Evolutionary conservation across 768 basidiomycete genomes (phyloP), one percentile per base, ranked within the genome.

Genomic region (Floccularia luteovirens): DNA sequence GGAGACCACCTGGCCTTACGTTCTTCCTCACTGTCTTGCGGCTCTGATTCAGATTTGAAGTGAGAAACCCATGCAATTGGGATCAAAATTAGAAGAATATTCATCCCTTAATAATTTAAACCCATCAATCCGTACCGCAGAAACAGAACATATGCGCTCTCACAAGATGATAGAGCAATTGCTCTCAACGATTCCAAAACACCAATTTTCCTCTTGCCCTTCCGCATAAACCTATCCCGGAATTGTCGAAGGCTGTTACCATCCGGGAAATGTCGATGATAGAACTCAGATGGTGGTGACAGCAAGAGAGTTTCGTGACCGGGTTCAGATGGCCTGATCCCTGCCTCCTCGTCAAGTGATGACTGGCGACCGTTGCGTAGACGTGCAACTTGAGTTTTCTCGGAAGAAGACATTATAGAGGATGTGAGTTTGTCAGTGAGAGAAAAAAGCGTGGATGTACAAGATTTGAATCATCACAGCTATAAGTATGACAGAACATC

Each of bases 11-110:
- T n/a, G n/a, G n/a, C n/a, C n/a, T 44, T 33, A 14, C 8, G 6
- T 7, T 34, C 32, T 34, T 34, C 32, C n/a, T n/a, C n/a, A n/a
- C n/a, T n/a, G n/a, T n/a, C n/a, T 7, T 7, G 8, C 16, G 8
- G 7, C 20, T 34, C 8, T 17, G 8, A 17, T 17, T 34, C 27
- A n/a, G 27, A 28, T 51, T 55, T 30, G 39, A 77, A 82, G 50
- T 81, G 74, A 0, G 72, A 66, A 7, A 62, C 66, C 79, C 79
- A 84, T 13, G 80, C 72, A 17, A 81, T 41, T 0, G 81, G 81
- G 4, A 81, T 65, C 45, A 77, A 63, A 1, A 80, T 20, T 16
- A 82, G 49, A 17, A 84, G 65, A 6, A 74, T 11, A 49, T 82
- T 82, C 14, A 82, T 55, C 69, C 72, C 79, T 82, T 39, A 12